A percentile compares a stretch with the other conserved stretches of the same genome.
These are phyloP conservation scores for Fusarium nanum DNA, from an alignment of 2,329 filamentous ascomycete genomes.

Conservation along the genomic window DNA sequence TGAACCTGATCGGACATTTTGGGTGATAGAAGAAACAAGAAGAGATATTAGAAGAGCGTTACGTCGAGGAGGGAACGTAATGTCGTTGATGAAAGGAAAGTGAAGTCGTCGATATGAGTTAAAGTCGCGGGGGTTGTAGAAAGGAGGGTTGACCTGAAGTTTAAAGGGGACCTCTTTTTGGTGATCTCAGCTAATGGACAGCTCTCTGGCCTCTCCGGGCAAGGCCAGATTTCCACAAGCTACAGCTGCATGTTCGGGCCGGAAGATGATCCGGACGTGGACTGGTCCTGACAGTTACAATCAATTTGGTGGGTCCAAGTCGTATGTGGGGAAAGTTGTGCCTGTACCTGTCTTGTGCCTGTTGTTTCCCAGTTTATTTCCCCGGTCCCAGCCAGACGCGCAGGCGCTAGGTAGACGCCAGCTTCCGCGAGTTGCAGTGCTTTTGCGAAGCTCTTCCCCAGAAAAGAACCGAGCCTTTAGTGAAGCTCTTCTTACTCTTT, in stretches of 20 bases:
- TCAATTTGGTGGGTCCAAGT: slow-evolving; percentile 8
- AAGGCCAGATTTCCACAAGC: slow-evolving; percentile 28
- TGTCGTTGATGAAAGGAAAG: slow-evolving; percentile 16
- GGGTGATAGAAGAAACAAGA: slow-evolving; percentile 20
- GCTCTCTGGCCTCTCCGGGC: slow-evolving; percentile 33
- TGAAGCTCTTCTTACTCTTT: slow-evolving; percentile 28
- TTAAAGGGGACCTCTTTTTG: slow-evolving; percentile 40
- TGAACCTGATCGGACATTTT: slow-evolving; percentile 75
- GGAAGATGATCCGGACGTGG: slow-evolving; percentile 14
- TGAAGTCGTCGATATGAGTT: slow-evolving; percentile 32
- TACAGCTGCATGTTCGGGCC: slow-evolving; percentile 13
- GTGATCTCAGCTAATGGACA: slow-evolving; percentile 37
- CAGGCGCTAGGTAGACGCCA: slow-evolving; percentile 39
- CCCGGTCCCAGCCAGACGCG: slow-evolving; percentile 33
- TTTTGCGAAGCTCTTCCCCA: slow-evolving; percentile 43
- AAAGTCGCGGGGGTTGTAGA: slow-evolving; percentile 27
- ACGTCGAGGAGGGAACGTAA: slow-evolving; percentile 2
- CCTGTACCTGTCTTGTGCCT: slow-evolving; percentile 8
- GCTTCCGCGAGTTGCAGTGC: slow-evolving; percentile 28
- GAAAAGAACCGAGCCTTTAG: slow-evolving; percentile 24
- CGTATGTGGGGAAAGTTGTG: slow-evolving; percentile 16
- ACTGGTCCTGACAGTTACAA: slow-evolving; percentile 1
- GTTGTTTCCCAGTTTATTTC: slow-evolving; percentile 38
- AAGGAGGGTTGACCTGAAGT: slow-evolving; percentile 32
- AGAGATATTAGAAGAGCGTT: slow-evolving; percentile 31